Base-by-base conservation (phyloP, 2,329 filamentous ascomycete species). In the Huntiella bhutanensis region DNA sequence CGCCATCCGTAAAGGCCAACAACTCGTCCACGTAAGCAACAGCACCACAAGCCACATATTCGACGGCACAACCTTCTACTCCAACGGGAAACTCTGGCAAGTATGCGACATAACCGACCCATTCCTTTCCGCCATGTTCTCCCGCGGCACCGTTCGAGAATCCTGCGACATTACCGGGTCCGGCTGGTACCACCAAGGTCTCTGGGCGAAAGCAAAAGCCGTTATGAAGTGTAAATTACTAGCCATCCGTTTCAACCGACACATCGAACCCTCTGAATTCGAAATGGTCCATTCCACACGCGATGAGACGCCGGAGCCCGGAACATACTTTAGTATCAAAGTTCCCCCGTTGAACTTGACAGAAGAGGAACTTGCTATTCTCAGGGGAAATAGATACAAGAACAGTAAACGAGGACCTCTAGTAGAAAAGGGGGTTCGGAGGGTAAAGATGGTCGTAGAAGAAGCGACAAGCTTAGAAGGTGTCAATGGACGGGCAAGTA, bases 31-130 rank as follows among this genome's bases (percentile, higher is more conserved):
- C 33, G 53, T 59, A 7, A 62, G 63, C 39, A 62, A 63, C 17
- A 58, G 63, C 33, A 61, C 60, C 15, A 59, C 64, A 28, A 78
- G 69, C 45, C 87, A 96, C 59, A 66, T 88, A 1, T 96, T 95
- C 60, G 84, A 92, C 51, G 88, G 88, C 41, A 68, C 76, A 49
- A 71, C 70, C 2, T 75, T 88, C 46, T 75, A 75, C 12, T 72
- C 74, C 1, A 86, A 94, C 55, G 86, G 86, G 35, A 91, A 91
- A 55, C 79, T 91, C 43, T 98, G 86, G 81, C 91, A 96, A 65
- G 73, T 92, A 19, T 93, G 86, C 63, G 91, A 98, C 59, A 80
- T 96, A 46, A 80, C 75, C 0, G 88, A 96, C 55, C 82, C 85
- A 0, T 57, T 87, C 1, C 66, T 96, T 1, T 64, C 66, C 1